Evolutionary conservation across 2,329 filamentous ascomycete genomes (phyloP).

Genomic region (Trichothecium roseum): DNA sequence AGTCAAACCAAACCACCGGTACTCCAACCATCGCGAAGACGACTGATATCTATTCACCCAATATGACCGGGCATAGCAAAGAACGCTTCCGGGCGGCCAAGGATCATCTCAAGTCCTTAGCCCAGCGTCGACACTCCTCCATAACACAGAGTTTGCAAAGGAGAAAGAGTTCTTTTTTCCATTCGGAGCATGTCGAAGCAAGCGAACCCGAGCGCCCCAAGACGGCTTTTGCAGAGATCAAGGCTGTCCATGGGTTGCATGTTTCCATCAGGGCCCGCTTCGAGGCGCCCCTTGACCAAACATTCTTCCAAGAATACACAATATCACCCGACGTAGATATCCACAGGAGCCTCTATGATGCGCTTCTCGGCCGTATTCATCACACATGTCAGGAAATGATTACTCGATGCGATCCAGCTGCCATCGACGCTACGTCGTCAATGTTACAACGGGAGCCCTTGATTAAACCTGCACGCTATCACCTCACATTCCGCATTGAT

Average conservation of each 20-base stretch:
- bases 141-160: not conserved
- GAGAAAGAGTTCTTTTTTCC: not conserved
- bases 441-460: slow-evolving; percentile 13
- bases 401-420: slow-evolving; percentile 38
- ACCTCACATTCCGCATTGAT: slow-evolving; percentile 35
- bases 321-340: slow-evolving; percentile 32
- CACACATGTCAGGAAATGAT: slow-evolving; percentile 43
- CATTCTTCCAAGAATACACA: slow-evolving; percentile 34
- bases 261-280: slow-evolving; percentile 36
- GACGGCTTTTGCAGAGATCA: too few species aligned
- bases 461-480: slow-evolving; percentile 36
- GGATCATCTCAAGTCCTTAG: not conserved
- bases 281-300: slow-evolving; percentile 29
- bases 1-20: too few species aligned
- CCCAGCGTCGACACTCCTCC: not conserved
- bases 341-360: slow-evolving; percentile 36
- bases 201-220: slow-evolving; percentile 2
- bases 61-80: too few species aligned
- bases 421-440: slow-evolving; percentile 25
- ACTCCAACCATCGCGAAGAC: too few species aligned
- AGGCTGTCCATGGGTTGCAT: slow-evolving; percentile 14
- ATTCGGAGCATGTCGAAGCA: not conserved
- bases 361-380: slow-evolving; percentile 37
- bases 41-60: too few species aligned
- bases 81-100: not conserved